Percentiles rank a stretch among this genome's conserved stretches.
phyloP scores from a whole-genome alignment of 129 eudicot genomes.

The Flaveria brownii region DNA sequence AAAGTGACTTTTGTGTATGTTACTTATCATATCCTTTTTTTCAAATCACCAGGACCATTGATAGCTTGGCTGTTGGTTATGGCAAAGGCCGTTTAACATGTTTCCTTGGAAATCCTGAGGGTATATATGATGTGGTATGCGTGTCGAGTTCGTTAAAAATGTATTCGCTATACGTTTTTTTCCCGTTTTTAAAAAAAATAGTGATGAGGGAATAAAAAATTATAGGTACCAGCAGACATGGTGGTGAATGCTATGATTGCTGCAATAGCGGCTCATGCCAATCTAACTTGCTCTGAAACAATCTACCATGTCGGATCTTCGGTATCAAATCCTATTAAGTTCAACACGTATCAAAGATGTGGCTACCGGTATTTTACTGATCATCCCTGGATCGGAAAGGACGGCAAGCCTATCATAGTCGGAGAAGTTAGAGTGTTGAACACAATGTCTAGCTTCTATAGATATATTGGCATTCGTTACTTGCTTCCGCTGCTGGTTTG shows the following conservation, averaged over 20 bases:
- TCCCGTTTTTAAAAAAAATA: too few species aligned
- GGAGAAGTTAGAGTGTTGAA: conserved; percentile 45
- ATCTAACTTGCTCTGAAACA: neutral
- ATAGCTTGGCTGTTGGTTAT: conserved; percentile 82
- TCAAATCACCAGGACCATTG: conserved; percentile 61
- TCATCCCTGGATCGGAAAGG: conserved; percentile 15
- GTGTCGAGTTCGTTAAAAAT: too few species aligned
- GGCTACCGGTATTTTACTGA: conserved; percentile 8
- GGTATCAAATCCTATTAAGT: conserved; percentile 21
- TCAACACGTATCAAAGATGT: neutral
- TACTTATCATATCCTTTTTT: neutral
- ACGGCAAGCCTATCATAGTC: conserved; percentile 24
- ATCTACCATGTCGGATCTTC: conserved; percentile 31
- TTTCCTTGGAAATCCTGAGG: conserved; percentile 65
- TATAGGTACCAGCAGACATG: conserved; percentile 24
- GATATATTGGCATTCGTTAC: conserved; percentile 68
- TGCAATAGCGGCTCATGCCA: conserved; percentile 15
- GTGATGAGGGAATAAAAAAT: neutral
- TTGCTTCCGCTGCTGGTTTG: conserved; percentile 73
- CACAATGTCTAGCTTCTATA: conserved; percentile 64
- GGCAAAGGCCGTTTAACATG: conserved; percentile 74
- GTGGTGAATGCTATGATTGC: conserved; percentile 26
- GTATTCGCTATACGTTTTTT: too few species aligned
- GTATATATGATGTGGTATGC: conserved; percentile 65
- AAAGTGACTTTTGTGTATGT: too few species aligned